A percentile compares a stretch with the other conserved stretches of the same genome.
phyloP scores from a whole-genome alignment of 306 rosid species.

The Castanea crenata region DNA sequence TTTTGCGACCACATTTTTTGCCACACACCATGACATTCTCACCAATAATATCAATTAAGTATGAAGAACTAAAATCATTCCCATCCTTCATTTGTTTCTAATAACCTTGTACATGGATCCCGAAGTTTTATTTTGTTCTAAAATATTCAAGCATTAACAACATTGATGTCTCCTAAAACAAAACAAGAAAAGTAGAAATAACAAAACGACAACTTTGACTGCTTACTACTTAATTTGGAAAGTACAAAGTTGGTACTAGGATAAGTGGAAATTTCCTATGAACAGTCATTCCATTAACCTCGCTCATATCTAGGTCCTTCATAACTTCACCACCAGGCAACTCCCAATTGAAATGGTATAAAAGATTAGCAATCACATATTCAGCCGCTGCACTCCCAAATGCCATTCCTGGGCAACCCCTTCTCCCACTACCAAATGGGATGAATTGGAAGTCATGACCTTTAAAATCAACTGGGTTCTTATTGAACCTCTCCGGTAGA shows the following conservation, averaged over 20 bases:
- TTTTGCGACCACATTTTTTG: too few relatives aligned
- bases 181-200: too few relatives aligned
- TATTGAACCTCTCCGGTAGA: conserved; percentile 32
- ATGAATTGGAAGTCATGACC: conserved; percentile 22
- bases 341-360: background rate
- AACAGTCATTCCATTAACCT: background rate
- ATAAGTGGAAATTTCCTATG: background rate
- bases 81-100: too few relatives aligned
- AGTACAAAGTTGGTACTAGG: background rate
- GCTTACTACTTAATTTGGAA: background rate
- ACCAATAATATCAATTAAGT: too few relatives aligned
- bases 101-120: too few relatives aligned
- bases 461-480: background rate
- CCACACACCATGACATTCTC: too few relatives aligned
- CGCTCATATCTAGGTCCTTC: background rate
- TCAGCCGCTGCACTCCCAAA: conserved; percentile 15
- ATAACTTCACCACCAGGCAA: background rate
- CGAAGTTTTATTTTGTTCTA: too few relatives aligned
- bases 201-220: too few relatives aligned
- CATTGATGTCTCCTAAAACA: too few relatives aligned
- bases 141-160: too few relatives aligned
- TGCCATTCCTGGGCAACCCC: conserved; percentile 27
- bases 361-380: conserved; percentile 11
- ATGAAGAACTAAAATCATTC: too few relatives aligned
- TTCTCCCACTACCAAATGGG: conserved; percentile 37